Evolutionary conservation across 139 green algal species (phyloP), one percentile per base, ranked within the genome.

Genomic region (Chloropicon primus): DNA sequence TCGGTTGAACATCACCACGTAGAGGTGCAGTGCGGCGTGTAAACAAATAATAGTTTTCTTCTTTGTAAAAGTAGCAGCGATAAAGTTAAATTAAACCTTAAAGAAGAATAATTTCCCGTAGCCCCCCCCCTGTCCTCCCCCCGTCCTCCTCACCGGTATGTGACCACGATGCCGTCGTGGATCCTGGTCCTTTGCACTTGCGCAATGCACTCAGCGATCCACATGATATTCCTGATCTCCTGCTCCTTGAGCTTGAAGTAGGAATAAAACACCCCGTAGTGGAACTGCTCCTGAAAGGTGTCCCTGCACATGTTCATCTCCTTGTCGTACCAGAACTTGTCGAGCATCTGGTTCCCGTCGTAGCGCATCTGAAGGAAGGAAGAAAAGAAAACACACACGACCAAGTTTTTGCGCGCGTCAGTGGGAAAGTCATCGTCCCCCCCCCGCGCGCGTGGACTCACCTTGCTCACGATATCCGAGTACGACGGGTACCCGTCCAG

Each of bases 161-260:
- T 74, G 81, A 86, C 88, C 24, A 92, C 87, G 17, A 94, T 92
- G 54, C 90, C 93, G 79, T 97, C 93, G 25, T 84, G 85, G 80
- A 96, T 92, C 1, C 93, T 84, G 0, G 73, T 78, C 84, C 95
- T 96, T 78, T 97, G 92, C 80, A 95, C 89, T 82, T 97, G 93
- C 22, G 93, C 91, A 10, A 97, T 90, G 79, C 93, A 97, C 84
- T 97, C 93, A 1, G 86, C 84, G 74, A 97, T 88, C 93, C 93
- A 97, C 92, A 97, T 96, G 76, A 97, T 86, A 84, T 97, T 97
- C 53, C 93, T 85, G 74, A 97, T 94, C 82, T 97, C 92, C 79
- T 96, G 92, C 87, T 96, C 92, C 22, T 89, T 83, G 54, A 97
- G 86, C 77, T 90, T 89, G 87, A 97, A 92, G 88, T 95, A 97